A percentile compares a stretch with the other conserved stretches of the same genome.
Evolutionary conservation across 2,329 filamentous ascomycete species (phyloP).

Genomic region (Xylogone sp.): DNA sequence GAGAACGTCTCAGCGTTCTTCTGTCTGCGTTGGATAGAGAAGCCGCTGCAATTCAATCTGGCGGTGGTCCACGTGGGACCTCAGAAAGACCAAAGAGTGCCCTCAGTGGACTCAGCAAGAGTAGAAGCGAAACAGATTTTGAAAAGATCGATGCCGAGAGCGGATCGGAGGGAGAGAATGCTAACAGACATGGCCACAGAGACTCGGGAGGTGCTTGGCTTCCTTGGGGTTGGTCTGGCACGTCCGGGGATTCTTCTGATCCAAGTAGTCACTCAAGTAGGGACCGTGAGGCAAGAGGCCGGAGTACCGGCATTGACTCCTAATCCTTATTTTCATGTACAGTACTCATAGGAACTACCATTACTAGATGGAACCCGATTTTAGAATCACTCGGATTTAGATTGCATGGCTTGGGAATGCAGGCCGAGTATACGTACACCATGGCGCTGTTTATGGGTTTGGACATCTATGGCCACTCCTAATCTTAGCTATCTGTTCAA

Average conservation of each 20-base stretch:
- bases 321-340: neutral
- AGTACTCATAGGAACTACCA: neutral
- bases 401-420: no score
- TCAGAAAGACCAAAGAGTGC: conserved; percentile 20
- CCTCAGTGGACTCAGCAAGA: conserved; percentile 65
- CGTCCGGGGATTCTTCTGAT: conserved; percentile 5
- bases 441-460: no score
- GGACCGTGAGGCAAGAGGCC: conserved; percentile 1
- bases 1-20: conserved; percentile 70
- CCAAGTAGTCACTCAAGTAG: neutral
- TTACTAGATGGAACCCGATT: neutral
- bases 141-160: conserved; percentile 82
- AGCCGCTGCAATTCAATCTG: conserved; percentile 55
- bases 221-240: conserved; percentile 42
- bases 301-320: conserved; percentile 3
- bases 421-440: no score
- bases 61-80: conserved; percentile 25
- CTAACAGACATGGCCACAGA: conserved; percentile 24
- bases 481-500: neutral
- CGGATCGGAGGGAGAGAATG: conserved; percentile 44
- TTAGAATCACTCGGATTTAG: neutral
- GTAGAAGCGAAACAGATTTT: conserved; percentile 82
- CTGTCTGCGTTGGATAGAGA: conserved; percentile 77
- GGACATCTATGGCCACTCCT: no score
- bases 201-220: conserved; percentile 39